Evolutionary conservation across 768 basidiomycete genomes (phyloP).

Genomic region (Naganishia randhawae): DNA sequence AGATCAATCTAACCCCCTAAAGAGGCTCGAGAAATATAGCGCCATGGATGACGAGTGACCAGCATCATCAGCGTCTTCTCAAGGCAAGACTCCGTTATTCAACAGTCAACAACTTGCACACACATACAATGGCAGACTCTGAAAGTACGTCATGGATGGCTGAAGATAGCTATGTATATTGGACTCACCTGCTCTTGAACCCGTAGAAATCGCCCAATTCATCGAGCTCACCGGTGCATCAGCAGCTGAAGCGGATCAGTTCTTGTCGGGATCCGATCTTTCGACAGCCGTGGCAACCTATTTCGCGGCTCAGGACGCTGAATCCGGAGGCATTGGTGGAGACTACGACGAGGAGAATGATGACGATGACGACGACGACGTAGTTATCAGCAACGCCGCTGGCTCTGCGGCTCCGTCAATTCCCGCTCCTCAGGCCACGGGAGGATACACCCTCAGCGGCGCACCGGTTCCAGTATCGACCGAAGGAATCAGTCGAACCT

Average conservation of each 20-base stretch:
- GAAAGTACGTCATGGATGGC: not conserved
- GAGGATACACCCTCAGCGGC: constrained; percentile 26
- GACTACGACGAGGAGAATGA: constrained; percentile 13
- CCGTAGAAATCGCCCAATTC: constrained; percentile 24
- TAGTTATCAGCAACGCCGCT: not conserved
- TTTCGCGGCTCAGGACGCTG: constrained; percentile 24
- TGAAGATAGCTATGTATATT: not conserved
- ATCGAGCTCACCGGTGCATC: constrained; percentile 26
- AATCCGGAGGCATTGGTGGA: constrained; percentile 6
- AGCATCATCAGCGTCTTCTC: constrained; percentile 3
- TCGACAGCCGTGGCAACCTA: constrained; percentile 24
- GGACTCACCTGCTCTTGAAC: not conserved
- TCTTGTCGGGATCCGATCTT: constrained; percentile 2
- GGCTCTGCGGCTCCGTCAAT: not conserved
- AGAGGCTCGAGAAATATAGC: no score
- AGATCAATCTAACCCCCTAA: no score
- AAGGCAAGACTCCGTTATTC: not conserved
- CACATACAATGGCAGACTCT: constrained; percentile 12
- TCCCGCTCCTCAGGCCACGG: constrained; percentile 4
- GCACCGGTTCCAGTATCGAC: constrained; percentile 3
- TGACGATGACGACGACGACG: constrained; percentile 2
- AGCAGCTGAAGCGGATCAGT: constrained; percentile 11
- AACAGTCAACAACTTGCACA: not conserved
- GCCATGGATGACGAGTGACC: not conserved
- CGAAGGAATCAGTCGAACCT: constrained; percentile 12